Evolutionary conservation across 148 eudicot genomes (phyloP).

Genomic region (Heliamphora exappendiculata): DNA sequence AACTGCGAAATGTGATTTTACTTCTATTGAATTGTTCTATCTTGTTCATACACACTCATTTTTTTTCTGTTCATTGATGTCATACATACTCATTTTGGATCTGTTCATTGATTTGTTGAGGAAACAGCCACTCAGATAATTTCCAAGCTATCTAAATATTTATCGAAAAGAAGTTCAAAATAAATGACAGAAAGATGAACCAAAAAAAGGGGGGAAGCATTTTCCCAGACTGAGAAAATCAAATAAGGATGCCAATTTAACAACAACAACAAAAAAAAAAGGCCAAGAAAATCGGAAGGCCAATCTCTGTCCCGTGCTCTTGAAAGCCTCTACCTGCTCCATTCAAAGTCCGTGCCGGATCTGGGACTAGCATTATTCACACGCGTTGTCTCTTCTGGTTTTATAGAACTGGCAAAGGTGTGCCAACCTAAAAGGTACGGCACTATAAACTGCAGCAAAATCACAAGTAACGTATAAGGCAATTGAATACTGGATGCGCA

Average conservation of each 20-base stretch:
- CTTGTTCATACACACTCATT: too few relatives aligned
- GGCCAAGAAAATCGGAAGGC: background rate
- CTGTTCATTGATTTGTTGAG: too few relatives aligned
- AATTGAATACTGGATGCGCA: background rate
- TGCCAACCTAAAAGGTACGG: constrained; percentile 93
- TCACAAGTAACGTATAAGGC: background rate
- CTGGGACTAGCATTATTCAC: constrained; percentile 45
- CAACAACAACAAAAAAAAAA: too few relatives aligned
- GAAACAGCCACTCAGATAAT: too few relatives aligned
- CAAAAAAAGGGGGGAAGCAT: background rate
- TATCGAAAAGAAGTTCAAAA: too few relatives aligned
- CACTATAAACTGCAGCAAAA: constrained; percentile 64
- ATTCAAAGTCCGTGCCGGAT: constrained; percentile 55
- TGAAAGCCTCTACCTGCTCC: constrained; percentile 58
- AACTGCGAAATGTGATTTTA: too few relatives aligned
- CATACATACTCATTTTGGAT: too few relatives aligned
- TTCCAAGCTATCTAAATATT: too few relatives aligned
- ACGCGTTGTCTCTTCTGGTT: constrained; percentile 44
- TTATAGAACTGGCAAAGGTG: constrained; percentile 53
- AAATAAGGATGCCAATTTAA: background rate
- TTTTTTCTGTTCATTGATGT: too few relatives aligned
- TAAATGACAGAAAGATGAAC: too few relatives aligned
- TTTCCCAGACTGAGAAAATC: background rate
- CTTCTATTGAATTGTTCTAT: too few relatives aligned
- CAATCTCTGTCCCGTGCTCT: background rate